A percentile compares a stretch with the other conserved stretches of the same genome.
Evolutionary conservation across 2,329 filamentous ascomycete species (phyloP).

Genomic region (Alternaria hordeiaustralica): DNA sequence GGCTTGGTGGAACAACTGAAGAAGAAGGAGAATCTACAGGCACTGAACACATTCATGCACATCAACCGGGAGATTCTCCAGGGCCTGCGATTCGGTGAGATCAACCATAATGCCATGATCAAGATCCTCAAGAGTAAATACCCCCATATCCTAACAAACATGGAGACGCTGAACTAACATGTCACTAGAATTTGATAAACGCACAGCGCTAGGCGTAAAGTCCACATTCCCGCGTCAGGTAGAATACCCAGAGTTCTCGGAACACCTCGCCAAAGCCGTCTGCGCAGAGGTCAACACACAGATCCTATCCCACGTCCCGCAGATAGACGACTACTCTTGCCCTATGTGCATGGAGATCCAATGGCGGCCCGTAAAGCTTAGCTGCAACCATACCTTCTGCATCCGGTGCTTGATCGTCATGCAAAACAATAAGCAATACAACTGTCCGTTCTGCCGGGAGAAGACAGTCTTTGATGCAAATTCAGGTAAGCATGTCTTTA

Average conservation of each 20-base stretch:
- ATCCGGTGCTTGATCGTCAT: conserved; percentile 83
- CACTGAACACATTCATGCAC: conserved; percentile 72
- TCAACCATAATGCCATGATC: conserved; percentile 76
- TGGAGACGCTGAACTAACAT: neutral
- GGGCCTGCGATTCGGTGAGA: conserved; percentile 81
- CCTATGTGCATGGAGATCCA: conserved; percentile 80
- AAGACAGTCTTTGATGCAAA: conserved; percentile 75
- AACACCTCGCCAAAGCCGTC: conserved; percentile 74
- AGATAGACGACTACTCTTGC: conserved; percentile 83
- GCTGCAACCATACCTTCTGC: conserved; percentile 80
- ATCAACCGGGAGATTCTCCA: conserved; percentile 80
- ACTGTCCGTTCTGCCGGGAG: conserved; percentile 78
- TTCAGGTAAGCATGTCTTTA: too few relatives aligned
- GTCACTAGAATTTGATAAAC: conserved; percentile 79
- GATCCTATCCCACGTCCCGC: conserved; percentile 75
- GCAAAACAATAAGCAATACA: conserved; percentile 70
- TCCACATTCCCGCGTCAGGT: conserved; percentile 67
- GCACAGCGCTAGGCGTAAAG: conserved; percentile 74
- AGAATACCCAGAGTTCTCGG: conserved; percentile 63
- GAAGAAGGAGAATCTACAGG: conserved; percentile 67
- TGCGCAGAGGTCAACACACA: conserved; percentile 76
- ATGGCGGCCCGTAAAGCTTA: conserved; percentile 80
- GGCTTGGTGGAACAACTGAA: conserved; percentile 68
- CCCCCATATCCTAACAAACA: neutral
- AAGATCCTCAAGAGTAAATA: conserved; percentile 84